Base-by-base conservation (phyloP, 176 grass and related monocot genomes). In the Eragrostis nindensis region DNA sequence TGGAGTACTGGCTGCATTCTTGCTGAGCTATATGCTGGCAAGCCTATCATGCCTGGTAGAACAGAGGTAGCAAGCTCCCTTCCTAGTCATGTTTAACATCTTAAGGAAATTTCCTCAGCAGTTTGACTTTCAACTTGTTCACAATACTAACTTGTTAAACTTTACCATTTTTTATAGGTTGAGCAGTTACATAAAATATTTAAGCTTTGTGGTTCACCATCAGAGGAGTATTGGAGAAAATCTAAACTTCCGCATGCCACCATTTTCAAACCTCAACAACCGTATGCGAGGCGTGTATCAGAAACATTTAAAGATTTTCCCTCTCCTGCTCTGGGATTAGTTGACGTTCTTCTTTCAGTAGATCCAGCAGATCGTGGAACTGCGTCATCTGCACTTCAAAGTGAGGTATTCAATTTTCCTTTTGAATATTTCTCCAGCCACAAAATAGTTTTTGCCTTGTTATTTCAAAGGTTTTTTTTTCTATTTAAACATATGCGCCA, bases 141-240 rank as follows among this genome's bases (percentile, higher is more conserved):
- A 18, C 47, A 57, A 73, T 38, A 73, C 55, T 19, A 87, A 64
- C 14, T 66, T 89, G 39, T 78, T 17, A 41, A 42, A 61, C 53
- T 77, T 87, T 73, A 88, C 30, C 16, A 1, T 82, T 81, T 89
- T 36, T 83, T 88, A 42, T 75, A 99, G 97, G 97, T 99, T 75
- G 97, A 99, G 77, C 97, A 99, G 62, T 82, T 99, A 50, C 97
- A 99, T 77, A 99, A 99, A 87, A 99, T 99, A 91, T 99, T 99
- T 82, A 99, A 99, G 84, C 92, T 99, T 22, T 96, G 93, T 72
- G 97, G 97, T 84, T 99, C 97, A 26, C 97, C 97, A 4, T 92
- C 90, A 18, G 97, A 96, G 61, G 93, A 99, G 55, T 99, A 96
- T 69, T 99, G 97, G 97, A 96, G 68, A 60, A 99, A 96, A 84